These are phyloP conservation scores for Brassica nigra DNA, from an alignment of 345 rosid species.

Conservation along the genomic window DNA sequence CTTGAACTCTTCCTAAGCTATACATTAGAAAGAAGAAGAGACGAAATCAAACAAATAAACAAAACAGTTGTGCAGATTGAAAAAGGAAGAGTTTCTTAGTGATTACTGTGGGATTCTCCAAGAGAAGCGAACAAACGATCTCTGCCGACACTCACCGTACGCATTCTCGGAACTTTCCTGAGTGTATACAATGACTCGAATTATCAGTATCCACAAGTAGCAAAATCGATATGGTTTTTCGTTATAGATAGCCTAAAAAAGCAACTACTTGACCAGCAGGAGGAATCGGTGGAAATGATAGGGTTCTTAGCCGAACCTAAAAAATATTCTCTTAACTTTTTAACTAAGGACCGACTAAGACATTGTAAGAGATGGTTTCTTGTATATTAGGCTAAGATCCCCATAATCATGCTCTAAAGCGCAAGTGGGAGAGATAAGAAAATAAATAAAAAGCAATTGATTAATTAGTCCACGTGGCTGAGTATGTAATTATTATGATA, in stretches of 20 bases:
- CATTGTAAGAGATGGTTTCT: too few relatives aligned
- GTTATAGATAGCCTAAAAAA: background rate
- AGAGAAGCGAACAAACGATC: conserved; percentile 72
- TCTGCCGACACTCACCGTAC: conserved; percentile 80
- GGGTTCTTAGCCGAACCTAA: too few relatives aligned
- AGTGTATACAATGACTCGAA: background rate
- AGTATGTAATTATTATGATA: too few relatives aligned
- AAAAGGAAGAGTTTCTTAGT: background rate
- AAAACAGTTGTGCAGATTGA: background rate
- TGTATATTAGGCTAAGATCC: too few relatives aligned
- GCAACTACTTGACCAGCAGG: background rate
- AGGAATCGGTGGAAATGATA: background rate
- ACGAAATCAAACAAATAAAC: background rate
- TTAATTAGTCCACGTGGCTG: too few relatives aligned
- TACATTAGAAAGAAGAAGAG: background rate
- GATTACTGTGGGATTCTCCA: conserved; percentile 65
- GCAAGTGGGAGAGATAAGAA: too few relatives aligned
- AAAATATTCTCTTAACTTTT: too few relatives aligned
- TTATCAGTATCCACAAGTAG: background rate
- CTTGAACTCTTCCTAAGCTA: conserved; percentile 80
- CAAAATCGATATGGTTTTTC: background rate
- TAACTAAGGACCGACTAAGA: too few relatives aligned
- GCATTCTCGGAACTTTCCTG: conserved; percentile 47
- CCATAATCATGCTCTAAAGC: too few relatives aligned
- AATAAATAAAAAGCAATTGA: too few relatives aligned